These are phyloP conservation scores for Micromonas pusilla DNA, from an alignment of 139 green algal genomes.

Conservation along the genomic window DNA sequence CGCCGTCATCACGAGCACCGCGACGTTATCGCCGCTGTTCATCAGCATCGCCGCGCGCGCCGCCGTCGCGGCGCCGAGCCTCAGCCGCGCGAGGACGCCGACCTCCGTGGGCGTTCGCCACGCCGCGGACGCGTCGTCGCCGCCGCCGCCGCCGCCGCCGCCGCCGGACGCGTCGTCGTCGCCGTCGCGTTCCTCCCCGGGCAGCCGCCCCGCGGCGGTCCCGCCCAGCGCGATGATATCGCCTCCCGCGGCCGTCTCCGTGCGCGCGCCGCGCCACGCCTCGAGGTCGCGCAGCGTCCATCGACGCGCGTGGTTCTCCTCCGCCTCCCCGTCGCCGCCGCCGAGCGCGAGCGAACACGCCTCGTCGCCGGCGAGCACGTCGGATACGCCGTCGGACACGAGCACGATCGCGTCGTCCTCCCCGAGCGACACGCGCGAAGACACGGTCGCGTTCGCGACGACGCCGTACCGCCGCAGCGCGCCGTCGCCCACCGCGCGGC, in stretches of 20 bases:
- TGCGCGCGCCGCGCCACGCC: background rate
- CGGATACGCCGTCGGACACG: background rate
- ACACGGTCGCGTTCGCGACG: background rate
- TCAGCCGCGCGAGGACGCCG: background rate
- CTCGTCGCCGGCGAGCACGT: background rate
- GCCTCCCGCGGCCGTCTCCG: background rate
- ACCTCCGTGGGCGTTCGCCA: background rate
- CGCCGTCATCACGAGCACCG: background rate
- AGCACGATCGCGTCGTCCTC: background rate
- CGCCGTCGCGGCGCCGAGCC: background rate
- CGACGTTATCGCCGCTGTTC: background rate
- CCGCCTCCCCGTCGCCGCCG: too few relatives aligned
- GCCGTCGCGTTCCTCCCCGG: background rate
- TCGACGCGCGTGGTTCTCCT: background rate
- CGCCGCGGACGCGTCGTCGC: background rate
- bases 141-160: too few relatives aligned
- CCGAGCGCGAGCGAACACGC: too few relatives aligned
- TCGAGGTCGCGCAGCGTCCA: background rate
- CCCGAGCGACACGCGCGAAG: background rate
- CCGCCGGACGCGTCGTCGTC: too few relatives aligned
- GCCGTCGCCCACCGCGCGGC: background rate
- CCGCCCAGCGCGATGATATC: background rate
- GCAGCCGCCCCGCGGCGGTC: background rate
- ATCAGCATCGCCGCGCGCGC: background rate
- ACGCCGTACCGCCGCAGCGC: background rate